These are phyloP conservation scores for Auricularia heimuer DNA, from an alignment of 768 basidiomycete genomes.

Conservation along the genomic window DNA sequence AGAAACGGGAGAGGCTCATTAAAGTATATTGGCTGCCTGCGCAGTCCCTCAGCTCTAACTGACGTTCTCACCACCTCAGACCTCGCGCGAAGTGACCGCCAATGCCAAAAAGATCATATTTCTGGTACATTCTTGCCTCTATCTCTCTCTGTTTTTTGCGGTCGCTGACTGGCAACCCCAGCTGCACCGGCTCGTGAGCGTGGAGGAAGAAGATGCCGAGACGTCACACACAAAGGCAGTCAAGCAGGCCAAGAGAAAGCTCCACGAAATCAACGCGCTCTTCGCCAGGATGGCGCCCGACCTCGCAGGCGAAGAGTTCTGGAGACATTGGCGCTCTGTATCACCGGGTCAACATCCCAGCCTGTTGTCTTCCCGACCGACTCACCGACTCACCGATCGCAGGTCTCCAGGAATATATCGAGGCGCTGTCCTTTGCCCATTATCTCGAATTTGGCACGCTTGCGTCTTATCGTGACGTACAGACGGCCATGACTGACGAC, in stretches of 20 bases:
- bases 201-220: constrained; percentile 5
- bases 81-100: constrained; percentile 66
- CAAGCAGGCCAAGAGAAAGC: constrained; percentile 29
- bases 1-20: constrained; percentile 82
- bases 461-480: constrained; percentile 59
- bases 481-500: constrained; percentile 49
- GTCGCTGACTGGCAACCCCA: constrained; percentile 38
- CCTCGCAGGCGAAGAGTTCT: constrained; percentile 58
- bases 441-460: constrained; percentile 65
- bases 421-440: constrained; percentile 81
- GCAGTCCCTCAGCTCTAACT: too few relatives aligned
- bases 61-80: not conserved
- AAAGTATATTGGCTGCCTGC: constrained; percentile 40
- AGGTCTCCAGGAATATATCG: constrained; percentile 92
- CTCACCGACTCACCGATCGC: not conserved
- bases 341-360: constrained; percentile 31
- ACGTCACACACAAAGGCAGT: not conserved
- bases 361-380: not conserved
- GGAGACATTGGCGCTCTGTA: constrained; percentile 65
- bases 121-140: constrained; percentile 51
- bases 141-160: not conserved
- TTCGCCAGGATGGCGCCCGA: constrained; percentile 56
- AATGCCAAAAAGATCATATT: constrained; percentile 93
- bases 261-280: constrained; percentile 53
- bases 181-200: constrained; percentile 18